These are phyloP conservation scores for Metschnikowia kofuensis DNA, from an alignment of 805 yeast species.

Conservation along the genomic window DNA sequence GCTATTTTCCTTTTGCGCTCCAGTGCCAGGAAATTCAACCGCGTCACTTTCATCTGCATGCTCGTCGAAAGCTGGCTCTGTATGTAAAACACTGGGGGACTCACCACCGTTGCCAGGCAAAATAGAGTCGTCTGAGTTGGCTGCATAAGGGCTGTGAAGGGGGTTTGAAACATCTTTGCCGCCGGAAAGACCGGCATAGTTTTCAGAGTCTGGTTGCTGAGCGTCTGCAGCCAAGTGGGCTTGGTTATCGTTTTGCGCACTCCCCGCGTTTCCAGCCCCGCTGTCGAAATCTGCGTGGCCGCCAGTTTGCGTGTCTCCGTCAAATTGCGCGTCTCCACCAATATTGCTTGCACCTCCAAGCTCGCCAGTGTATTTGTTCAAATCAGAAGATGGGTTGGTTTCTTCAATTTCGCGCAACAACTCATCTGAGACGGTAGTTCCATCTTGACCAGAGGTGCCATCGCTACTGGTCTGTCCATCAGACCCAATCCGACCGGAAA, in stretches of 20 bases:
- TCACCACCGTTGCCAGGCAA: no score
- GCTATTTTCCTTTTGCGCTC: no score
- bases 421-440: background rate
- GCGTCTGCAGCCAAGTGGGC: background rate
- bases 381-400: background rate
- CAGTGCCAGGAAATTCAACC: no score
- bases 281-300: background rate
- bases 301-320: background rate
- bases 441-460: background rate
- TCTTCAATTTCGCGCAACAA: background rate
- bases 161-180: no score
- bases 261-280: background rate
- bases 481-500: background rate
- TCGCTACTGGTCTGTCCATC: background rate
- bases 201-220: background rate
- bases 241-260: background rate
- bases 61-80: no score
- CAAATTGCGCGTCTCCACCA: background rate
- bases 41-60: no score
- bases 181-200: background rate
- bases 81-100: no score
- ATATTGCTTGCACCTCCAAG: background rate
- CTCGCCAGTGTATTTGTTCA: background rate
- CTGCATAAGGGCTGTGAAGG: no score
- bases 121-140: no score